Percentiles rank a stretch among this genome's conserved stretches.
Conservation (phyloP, 2,329 filamentous ascomycete species). For the Colletotrichum cuscutae region DNA sequence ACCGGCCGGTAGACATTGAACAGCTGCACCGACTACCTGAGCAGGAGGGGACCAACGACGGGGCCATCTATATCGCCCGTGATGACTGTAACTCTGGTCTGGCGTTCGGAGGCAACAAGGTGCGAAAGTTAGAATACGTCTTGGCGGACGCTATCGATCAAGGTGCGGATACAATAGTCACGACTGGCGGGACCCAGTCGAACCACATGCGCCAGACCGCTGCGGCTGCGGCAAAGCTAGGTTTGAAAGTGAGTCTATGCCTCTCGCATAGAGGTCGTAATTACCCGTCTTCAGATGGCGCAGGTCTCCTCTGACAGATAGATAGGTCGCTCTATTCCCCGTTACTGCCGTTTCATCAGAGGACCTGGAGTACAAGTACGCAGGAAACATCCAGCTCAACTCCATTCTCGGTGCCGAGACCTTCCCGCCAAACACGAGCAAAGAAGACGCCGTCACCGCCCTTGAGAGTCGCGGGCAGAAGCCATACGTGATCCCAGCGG, state of each 20-base stretch:
- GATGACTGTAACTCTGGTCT: constrained; percentile 43
- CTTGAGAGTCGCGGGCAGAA: constrained; percentile 55
- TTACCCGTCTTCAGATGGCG: neutral
- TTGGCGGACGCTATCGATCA: constrained; percentile 44
- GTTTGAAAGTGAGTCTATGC: constrained; percentile 35
- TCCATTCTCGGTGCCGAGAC: constrained; percentile 35
- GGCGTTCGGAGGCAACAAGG: constrained; percentile 50
- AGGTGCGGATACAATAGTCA: constrained; percentile 44
- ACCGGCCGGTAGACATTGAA: constrained; percentile 28
- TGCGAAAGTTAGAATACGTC: constrained; percentile 50
- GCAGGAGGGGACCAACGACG: neutral
- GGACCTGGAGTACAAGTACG: constrained; percentile 23
- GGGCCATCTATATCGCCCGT: constrained; percentile 32
- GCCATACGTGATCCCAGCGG: constrained; percentile 73
- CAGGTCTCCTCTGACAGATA: neutral
- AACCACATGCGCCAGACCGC: constrained; percentile 50
- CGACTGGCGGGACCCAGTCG: constrained; percentile 47
- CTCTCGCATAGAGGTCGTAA: neutral
- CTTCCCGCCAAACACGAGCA: constrained; percentile 16
- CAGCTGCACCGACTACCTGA: constrained; percentile 14
- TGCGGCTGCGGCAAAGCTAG: constrained; percentile 44
- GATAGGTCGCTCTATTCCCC: constrained; percentile 25
- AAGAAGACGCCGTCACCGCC: neutral
- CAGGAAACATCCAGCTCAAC: constrained; percentile 38
- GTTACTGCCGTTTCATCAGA: neutral